Evolutionary conservation across 2,329 filamentous ascomycete genomes (phyloP), one percentile per base, ranked within the genome.

Genomic region (Corniculantispora saksenae): DNA sequence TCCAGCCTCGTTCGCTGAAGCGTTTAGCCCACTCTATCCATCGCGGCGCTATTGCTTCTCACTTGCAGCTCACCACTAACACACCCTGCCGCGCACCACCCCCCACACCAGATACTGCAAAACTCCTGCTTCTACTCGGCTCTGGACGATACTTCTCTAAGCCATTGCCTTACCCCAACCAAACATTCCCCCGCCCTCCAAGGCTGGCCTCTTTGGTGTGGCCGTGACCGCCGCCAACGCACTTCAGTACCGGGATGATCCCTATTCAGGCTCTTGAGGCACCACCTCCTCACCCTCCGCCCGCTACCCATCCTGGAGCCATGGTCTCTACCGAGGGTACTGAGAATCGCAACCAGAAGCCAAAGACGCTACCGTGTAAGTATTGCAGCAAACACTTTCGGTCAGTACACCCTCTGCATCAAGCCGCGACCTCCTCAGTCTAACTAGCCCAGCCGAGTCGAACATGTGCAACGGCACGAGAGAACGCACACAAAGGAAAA

Each of bases 401-500:
- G 85, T 87, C 45, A 58, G 61, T 60, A 48, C 21, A 21, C 55
- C 48, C 61, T 40, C 21, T 32, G 32, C 51, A 51, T 50, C 43
- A 38, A 25, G n/a, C 29, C 61, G 27, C 21, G 15, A 13, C 15
- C 40, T 59, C 57, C 27, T 59, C 54, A 63, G 61, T 45, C 45
- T 55, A 45, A 43, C 54, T 12, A 9, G 23, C 47, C 40, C 76
- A 87, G 86, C 74, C 85, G 86, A 71, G 85, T 88, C 69, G 86
- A 89, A 75, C 86, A 89, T 76, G 84, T 89, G 61, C 85, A 88
- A 75, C 81, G 86, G 72, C 86, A 89, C 74, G 85, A 88, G 75
- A 82, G 86, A 68, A 88, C 85, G 40, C 86, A 89, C 75, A 89
- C 86, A 69, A 88, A 88, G 71, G 86, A 88, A 76, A 88, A 88